Conservation (phyloP, 2,329 filamentous ascomycete species). For the Teratosphaeriaceae sp. region DNA sequence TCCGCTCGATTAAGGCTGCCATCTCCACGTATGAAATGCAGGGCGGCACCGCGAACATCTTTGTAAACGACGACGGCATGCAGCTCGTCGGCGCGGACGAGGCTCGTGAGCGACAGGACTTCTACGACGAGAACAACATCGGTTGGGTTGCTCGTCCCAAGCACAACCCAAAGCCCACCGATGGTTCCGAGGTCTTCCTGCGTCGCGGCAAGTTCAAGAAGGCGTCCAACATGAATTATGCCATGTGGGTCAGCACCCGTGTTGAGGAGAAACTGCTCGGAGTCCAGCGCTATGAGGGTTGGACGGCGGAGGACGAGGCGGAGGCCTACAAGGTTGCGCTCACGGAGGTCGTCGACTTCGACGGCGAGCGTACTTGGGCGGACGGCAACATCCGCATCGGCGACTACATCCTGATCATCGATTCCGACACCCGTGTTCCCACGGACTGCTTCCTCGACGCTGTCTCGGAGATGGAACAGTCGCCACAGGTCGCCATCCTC, state of each 20-base stretch:
- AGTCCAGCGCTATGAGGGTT: conserved; percentile 52
- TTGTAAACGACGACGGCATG: conserved; percentile 64
- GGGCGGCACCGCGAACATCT: conserved; percentile 62
- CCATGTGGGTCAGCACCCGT: conserved; percentile 54
- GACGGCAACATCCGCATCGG: conserved; percentile 81
- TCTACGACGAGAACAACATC: conserved; percentile 45
- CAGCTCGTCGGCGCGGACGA: conserved; percentile 48
- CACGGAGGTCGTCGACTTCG: conserved; percentile 56
- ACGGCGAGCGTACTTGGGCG: conserved; percentile 67
- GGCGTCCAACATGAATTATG: conserved; percentile 69
- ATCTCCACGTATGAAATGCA: conserved; percentile 46
- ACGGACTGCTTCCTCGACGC: conserved; percentile 71
- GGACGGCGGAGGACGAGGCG: conserved; percentile 64
- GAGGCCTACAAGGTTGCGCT: conserved; percentile 58
- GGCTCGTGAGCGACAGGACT: conserved; percentile 39
- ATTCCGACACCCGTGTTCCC: conserved; percentile 74
- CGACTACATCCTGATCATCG: conserved; percentile 73
- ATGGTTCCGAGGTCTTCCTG: conserved; percentile 44
- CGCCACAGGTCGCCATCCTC: conserved; percentile 70
- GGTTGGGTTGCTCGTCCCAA: conserved; percentile 44
- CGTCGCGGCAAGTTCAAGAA: conserved; percentile 65
- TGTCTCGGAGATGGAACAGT: conserved; percentile 75
- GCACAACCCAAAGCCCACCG: conserved; percentile 46
- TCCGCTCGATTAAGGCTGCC: conserved; percentile 35
- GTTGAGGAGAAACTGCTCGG: conserved; percentile 62